Evolutionary conservation across 75 land plant species (phyloP).

Genomic region (Cryptomeria japonica): DNA sequence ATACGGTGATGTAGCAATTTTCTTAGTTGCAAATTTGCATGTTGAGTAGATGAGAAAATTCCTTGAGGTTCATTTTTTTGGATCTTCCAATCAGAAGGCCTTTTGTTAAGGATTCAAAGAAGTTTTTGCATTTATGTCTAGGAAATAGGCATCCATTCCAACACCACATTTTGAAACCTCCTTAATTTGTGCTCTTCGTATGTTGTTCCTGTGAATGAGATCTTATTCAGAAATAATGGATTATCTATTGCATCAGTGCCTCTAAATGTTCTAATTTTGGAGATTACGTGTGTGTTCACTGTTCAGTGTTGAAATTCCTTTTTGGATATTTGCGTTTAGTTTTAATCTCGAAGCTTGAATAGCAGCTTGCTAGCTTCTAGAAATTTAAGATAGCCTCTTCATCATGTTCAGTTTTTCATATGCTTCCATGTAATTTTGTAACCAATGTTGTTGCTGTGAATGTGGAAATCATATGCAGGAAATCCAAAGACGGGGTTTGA

Average conservation of each 20-base stretch:
- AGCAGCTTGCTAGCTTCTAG: neutral
- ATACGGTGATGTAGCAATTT: neutral
- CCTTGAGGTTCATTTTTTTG: neutral
- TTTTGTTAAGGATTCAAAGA: neutral
- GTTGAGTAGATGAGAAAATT: neutral
- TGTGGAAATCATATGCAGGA: slow-evolving; percentile 27
- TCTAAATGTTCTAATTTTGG: neutral
- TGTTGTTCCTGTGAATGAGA: neutral
- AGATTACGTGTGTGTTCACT: neutral
- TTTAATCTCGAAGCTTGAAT: neutral
- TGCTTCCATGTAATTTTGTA: neutral
- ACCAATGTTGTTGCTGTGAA: neutral
- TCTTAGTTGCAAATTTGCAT: neutral
- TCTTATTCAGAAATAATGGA: neutral
- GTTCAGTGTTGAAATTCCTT: neutral
- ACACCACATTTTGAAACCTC: neutral
- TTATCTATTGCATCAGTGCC: neutral
- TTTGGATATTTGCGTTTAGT: neutral
- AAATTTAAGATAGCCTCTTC: neutral
- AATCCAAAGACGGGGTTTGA: slow-evolving; percentile 51
- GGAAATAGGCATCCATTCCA: neutral
- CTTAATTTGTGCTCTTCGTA: neutral
- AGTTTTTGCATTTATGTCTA: neutral
- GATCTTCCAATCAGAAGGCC: neutral
- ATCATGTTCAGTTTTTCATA: neutral